Percentiles rank a stretch among this genome's conserved stretches.
Evolutionary conservation across 306 rosid genomes (phyloP).

Genomic region (Castanea sativa): DNA sequence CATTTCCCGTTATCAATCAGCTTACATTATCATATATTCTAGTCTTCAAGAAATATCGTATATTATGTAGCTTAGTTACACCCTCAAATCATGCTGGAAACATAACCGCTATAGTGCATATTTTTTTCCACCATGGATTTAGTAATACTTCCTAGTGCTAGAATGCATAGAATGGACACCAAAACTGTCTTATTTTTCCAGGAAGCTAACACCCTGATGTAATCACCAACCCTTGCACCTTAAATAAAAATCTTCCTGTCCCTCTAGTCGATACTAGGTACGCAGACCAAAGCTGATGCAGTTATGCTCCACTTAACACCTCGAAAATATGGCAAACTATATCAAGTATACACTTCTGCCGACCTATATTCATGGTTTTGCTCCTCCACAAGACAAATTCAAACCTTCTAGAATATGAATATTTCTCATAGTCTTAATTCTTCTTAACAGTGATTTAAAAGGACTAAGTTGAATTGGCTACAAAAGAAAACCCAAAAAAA

Average conservation of each 20-base stretch:
- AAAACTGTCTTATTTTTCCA: not conserved
- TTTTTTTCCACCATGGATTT: not conserved
- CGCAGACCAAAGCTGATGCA: not conserved
- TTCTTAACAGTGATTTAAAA: slow-evolving; percentile 3
- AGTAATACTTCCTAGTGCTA: not conserved
- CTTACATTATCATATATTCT: not conserved
- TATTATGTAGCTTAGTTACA: not conserved
- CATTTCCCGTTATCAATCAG: not conserved
- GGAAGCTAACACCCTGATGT: not conserved
- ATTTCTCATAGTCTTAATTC: slow-evolving; percentile 3
- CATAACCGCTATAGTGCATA: not conserved
- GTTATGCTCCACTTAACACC: not conserved
- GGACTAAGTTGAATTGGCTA: not conserved
- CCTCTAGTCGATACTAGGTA: slow-evolving; percentile 2
- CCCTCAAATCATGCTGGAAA: not conserved
- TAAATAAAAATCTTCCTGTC: not conserved
- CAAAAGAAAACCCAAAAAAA: not conserved
- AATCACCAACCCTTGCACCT: not conserved
- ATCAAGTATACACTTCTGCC: slow-evolving; percentile 1
- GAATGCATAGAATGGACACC: not conserved
- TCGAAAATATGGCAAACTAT: slow-evolving; percentile 1
- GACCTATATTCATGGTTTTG: slow-evolving; percentile 8
- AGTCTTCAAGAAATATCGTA: not conserved
- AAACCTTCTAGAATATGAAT: slow-evolving; percentile 9
- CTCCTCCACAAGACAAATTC: slow-evolving; percentile 4